phyloP scores from a whole-genome alignment of 108 stramenopile species.

The Nitzschia inconspicua region DNA sequence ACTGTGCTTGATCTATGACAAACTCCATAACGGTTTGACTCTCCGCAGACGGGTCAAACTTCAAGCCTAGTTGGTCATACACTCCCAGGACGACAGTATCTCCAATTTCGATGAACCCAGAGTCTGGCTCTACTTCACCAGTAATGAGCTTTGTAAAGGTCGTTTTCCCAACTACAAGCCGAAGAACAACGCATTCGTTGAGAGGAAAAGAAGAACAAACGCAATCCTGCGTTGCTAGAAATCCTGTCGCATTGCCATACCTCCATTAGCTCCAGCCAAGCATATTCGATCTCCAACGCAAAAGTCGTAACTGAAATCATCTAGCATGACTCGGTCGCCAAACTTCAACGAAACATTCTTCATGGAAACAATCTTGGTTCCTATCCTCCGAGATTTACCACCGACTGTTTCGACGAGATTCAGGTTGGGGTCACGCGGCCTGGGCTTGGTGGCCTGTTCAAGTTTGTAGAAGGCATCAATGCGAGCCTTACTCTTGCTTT shows the following conservation, averaged over 20 bases:
- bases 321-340: slow-evolving; percentile 62
- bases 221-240: neutral
- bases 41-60: slow-evolving; percentile 50
- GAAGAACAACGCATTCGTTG: neutral
- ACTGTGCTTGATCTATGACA: slow-evolving; percentile 66
- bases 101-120: slow-evolving; percentile 61
- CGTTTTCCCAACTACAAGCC: slow-evolving; percentile 31
- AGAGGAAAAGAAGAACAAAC: neutral
- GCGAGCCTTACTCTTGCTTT: slow-evolving; percentile 55
- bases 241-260: slow-evolving; percentile 40
- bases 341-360: slow-evolving; percentile 62
- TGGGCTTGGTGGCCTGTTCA: slow-evolving; percentile 71
- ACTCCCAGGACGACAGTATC: slow-evolving; percentile 82
- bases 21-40: slow-evolving; percentile 72
- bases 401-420: slow-evolving; percentile 27
- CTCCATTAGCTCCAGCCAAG: slow-evolving; percentile 79
- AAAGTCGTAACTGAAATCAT: slow-evolving; percentile 82
- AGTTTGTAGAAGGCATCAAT: slow-evolving; percentile 84
- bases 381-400: slow-evolving; percentile 43
- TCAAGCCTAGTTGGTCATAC: slow-evolving; percentile 80
- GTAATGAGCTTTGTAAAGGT: slow-evolving; percentile 69
- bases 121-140: slow-evolving; percentile 50
- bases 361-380: slow-evolving; percentile 58
- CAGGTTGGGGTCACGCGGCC: slow-evolving; percentile 59
- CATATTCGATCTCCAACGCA: slow-evolving; percentile 75